Evolutionary conservation across 179 eudicot genomes (phyloP).

Genomic region (Beta lomatogona): DNA sequence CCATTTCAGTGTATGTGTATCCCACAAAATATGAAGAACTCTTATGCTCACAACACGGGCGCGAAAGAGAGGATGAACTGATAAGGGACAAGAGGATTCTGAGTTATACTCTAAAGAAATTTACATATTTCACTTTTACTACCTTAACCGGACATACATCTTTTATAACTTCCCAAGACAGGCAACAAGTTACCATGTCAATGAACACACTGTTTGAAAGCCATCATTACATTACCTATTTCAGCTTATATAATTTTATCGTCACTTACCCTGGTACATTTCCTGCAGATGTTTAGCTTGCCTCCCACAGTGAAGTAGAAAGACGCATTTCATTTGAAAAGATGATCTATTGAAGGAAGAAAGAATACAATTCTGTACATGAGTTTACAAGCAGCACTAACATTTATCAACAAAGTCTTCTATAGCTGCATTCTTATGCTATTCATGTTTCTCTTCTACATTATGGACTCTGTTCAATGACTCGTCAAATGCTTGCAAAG

Average conservation of each 20-base stretch:
- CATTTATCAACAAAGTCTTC: neutral
- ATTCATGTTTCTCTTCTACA: slow-evolving; percentile 52
- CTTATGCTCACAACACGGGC: neutral
- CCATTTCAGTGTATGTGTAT: neutral
- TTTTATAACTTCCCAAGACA: neutral
- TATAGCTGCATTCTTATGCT: neutral
- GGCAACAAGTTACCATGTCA: neutral
- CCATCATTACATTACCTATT: neutral
- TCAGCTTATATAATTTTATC: neutral
- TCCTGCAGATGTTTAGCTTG: neutral
- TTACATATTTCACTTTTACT: neutral
- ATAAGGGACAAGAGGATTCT: neutral
- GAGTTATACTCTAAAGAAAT: too few species aligned
- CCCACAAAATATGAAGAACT: neutral
- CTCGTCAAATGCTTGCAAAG: slow-evolving; percentile 59
- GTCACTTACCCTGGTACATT: neutral
- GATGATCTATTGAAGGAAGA: neutral
- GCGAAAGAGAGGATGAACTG: neutral
- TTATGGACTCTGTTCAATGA: slow-evolving; percentile 52
- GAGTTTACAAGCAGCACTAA: slow-evolving; percentile 6
- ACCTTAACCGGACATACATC: neutral
- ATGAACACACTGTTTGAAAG: neutral
- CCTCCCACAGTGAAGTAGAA: neutral
- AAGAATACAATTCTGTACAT: slow-evolving; percentile 3
- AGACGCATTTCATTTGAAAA: neutral